These are phyloP conservation scores for Dothideomycetidae sp. DNA, from an alignment of 2,329 filamentous ascomycete species.

Conservation along the genomic window DNA sequence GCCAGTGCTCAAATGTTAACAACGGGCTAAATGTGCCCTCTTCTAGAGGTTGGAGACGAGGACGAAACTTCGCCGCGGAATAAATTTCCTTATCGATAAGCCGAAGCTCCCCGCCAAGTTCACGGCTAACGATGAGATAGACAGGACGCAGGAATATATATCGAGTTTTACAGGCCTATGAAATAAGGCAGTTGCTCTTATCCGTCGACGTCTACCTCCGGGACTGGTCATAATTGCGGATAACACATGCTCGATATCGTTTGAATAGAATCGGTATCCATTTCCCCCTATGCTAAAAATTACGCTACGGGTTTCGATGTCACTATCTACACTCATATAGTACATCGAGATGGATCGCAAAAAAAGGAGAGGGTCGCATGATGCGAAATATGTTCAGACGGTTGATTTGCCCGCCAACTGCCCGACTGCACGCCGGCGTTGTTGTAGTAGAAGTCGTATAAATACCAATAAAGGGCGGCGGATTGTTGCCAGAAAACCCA, in stretches of 20 bases:
- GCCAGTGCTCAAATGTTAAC: too few species aligned
- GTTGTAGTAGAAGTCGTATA: not conserved
- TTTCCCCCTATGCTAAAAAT: not conserved
- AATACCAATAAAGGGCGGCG: not conserved
- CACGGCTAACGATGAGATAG: too few species aligned
- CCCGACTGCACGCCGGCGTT: not conserved
- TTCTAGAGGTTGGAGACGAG: too few species aligned
- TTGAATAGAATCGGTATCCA: not conserved
- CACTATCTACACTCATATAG: not conserved
- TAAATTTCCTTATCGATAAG: constrained; percentile 10
- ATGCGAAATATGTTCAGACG: not conserved
- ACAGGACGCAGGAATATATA: too few species aligned
- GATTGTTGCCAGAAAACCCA: too few species aligned
- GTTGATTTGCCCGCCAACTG: not conserved
- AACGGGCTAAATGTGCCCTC: too few species aligned
- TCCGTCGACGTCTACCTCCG: too few species aligned
- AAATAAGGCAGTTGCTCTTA: too few species aligned
- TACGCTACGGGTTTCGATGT: not conserved
- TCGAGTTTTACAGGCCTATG: too few species aligned
- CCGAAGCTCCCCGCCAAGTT: too few species aligned
- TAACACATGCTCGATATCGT: too few species aligned
- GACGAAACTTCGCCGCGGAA: not conserved
- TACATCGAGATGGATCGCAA: not conserved
- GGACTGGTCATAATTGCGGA: too few species aligned
- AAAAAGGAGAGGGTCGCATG: not conserved